Evolutionary conservation across 441 rosid species (phyloP).

Genomic region (Jatropha podagrica): DNA sequence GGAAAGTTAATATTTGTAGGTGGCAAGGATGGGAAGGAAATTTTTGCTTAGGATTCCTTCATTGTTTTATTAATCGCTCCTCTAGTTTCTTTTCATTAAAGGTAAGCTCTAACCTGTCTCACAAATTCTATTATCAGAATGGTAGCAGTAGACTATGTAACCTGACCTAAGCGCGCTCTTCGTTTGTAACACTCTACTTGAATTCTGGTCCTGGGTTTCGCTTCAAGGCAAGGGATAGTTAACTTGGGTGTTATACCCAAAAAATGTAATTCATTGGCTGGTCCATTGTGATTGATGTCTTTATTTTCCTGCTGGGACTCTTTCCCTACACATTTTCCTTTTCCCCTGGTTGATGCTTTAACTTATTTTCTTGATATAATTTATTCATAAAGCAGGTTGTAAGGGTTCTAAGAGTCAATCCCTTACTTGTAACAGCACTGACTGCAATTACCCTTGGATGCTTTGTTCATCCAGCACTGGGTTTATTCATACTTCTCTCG

Average conservation of each 20-base stretch:
- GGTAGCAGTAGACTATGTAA: not conserved
- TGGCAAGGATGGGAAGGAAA: constrained; percentile 63
- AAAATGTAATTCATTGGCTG: constrained; percentile 10
- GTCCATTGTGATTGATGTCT: constrained; percentile 2
- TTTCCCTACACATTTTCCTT: not conserved
- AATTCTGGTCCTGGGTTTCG: constrained; percentile 2
- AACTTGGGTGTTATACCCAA: not conserved
- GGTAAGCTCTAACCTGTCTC: constrained; percentile 37
- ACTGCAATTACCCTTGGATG: constrained; percentile 62
- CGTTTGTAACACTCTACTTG: not conserved
- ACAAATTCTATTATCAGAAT: not conserved
- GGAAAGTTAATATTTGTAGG: constrained; percentile 43
- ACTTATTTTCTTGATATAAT: constrained; percentile 18
- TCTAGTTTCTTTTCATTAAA: constrained; percentile 65
- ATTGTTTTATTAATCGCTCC: constrained; percentile 57
- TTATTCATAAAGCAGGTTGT: constrained; percentile 58
- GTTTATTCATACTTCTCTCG: constrained; percentile 62
- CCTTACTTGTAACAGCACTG: constrained; percentile 49
- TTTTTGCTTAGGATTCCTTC: constrained; percentile 46
- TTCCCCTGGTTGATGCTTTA: constrained; percentile 17
- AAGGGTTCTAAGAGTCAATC: constrained; percentile 64
- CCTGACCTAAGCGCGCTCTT: not conserved
- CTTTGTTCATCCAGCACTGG: constrained; percentile 91
- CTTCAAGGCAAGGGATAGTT: not conserved
- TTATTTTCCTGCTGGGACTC: constrained; percentile 12